Percentiles rank a stretch among this genome's conserved stretches.
These are phyloP conservation scores for Pichia pseudocactophila DNA, from an alignment of 805 yeast genomes.

Conservation along the genomic window DNA sequence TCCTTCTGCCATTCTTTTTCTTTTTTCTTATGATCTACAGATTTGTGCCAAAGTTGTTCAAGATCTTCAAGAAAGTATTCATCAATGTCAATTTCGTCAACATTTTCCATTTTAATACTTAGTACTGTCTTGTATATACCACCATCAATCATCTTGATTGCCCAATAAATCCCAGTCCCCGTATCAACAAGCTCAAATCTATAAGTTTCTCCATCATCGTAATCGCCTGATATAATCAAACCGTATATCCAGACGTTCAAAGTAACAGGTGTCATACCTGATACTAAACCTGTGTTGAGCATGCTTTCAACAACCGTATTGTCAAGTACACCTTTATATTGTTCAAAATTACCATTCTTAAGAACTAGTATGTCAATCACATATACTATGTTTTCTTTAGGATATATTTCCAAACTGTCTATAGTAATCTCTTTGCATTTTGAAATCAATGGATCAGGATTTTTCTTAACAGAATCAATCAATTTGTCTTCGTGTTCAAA, in stretches of 20 bases:
- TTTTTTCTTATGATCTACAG: not conserved
- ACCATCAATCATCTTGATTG: constrained; percentile 1
- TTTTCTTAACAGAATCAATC: not conserved
- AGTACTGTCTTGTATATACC: constrained; percentile 9
- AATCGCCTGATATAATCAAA: constrained; percentile 3
- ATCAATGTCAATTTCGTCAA: constrained; percentile 4
- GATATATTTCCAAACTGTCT: not conserved
- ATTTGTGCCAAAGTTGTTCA: not conserved
- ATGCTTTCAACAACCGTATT: not conserved
- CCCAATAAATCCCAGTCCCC: not conserved
- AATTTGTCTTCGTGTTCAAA: not conserved
- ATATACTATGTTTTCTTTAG: not conserved
- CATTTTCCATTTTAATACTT: not conserved
- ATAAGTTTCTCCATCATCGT: constrained; percentile 1
- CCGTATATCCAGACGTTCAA: constrained; percentile 7
- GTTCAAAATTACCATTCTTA: constrained; percentile 2
- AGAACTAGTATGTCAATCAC: constrained; percentile 3
- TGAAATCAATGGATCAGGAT: not conserved
- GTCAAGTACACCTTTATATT: constrained; percentile 1
- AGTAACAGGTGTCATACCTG: not conserved
- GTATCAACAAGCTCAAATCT: not conserved
- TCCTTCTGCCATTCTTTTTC: constrained; percentile 1
- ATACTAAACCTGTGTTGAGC: not conserved
- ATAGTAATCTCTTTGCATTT: not conserved
- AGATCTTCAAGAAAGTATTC: constrained; percentile 9